Conservation (phyloP, 2,329 filamentous ascomycete species). For the Ciborinia camelliae region DNA sequence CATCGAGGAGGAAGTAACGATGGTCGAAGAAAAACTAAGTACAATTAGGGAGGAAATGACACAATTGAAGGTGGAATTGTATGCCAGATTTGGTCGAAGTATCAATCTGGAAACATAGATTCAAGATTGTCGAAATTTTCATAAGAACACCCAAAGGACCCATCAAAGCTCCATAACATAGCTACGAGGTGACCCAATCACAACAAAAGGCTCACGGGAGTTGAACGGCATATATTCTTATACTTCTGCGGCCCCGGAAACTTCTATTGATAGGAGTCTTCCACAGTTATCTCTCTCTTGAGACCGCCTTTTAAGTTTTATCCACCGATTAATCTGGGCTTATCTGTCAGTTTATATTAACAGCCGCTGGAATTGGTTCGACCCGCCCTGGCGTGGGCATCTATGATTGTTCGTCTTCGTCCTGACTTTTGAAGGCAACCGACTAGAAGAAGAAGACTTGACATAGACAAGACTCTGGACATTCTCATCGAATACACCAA, state of each 20-base stretch:
- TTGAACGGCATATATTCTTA: not conserved
- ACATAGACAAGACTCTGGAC: not conserved
- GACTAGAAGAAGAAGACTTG: not conserved
- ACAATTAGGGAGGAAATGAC: constrained; percentile 82
- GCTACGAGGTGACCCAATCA: not conserved
- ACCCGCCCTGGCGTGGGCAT: not conserved
- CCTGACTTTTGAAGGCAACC: not conserved
- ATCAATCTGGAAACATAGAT: constrained; percentile 92
- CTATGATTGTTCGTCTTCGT: not conserved
- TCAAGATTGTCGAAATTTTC: constrained; percentile 29
- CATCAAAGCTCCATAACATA: constrained; percentile 3
- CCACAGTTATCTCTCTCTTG: not conserved
- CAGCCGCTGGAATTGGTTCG: no score
- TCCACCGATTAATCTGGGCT: not conserved
- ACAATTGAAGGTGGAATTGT: constrained; percentile 84
- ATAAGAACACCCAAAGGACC: constrained; percentile 14
- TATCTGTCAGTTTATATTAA: not conserved
- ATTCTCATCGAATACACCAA: not conserved
- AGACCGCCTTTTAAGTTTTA: not conserved
- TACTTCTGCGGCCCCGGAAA: not conserved
- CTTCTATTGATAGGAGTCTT: not conserved
- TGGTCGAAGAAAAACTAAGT: constrained; percentile 72
- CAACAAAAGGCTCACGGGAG: not conserved
- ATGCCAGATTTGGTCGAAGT: constrained; percentile 90
- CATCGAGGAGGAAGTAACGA: constrained; percentile 73